Base-by-base conservation (phyloP, 225 moss, liverwort and hornwort genomes). In the Marchantia polymorpha region DNA sequence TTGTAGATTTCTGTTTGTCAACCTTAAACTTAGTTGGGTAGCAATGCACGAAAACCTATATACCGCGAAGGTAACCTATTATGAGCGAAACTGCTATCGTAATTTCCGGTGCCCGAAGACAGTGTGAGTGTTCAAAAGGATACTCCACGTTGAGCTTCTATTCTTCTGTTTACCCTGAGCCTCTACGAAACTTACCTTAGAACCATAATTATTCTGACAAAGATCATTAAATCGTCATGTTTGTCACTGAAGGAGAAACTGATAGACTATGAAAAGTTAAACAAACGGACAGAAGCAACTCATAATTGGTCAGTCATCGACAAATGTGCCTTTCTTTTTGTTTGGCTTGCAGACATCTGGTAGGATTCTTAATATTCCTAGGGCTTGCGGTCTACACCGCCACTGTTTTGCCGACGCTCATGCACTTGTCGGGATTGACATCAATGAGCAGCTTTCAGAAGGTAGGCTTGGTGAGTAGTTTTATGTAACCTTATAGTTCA, bases 321-420 rank as follows among this genome's bases (percentile, higher is more conserved):
- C 39, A 39, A 39, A 39, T 39, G 39, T 39, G 39, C 65, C 27
- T 67, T 27, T 67, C 6, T 31, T 26, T 15, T 25, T 67, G 66
- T 67, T 70, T 60, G 53, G 56, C 26, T 81, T 80, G 82, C 92
- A 95, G 93, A 87, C 96, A 96, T 90, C 77, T 96, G 80, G 61
- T 90, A 13, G 96, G 96, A 8, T 96, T 96, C 76, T 72, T 94
- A 22, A 80, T 96, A 75, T 96, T 96, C 83, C 64, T 93, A 76
- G 90, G 91, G 56, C 82, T 96, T 69, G 92, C 94, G 22, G 82
- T 90, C 75, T 92, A 90, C 76, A 94, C 96, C 58, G 85, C 84
- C 20, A 64, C 79, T 49, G 83, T 88, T 69, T 64, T 92, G 73
- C 96, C 94, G 20, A 82, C 74, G 25, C 82, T 91, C 54, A 83